These are phyloP conservation scores for Solanum aculeatissimum DNA, from an alignment of 305 asterid genomes.

Conservation along the genomic window DNA sequence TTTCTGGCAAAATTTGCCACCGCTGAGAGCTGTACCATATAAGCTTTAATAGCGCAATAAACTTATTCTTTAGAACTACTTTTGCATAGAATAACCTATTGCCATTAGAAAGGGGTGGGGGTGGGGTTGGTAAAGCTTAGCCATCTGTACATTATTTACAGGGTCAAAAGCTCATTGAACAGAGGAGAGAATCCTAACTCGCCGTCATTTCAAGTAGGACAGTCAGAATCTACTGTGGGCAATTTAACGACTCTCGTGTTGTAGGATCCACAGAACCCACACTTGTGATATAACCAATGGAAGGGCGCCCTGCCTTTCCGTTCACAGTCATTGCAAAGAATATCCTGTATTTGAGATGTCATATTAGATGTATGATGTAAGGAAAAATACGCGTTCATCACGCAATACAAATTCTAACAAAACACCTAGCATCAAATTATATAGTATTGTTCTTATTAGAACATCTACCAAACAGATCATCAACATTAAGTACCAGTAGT, in stretches of 20 bases:
- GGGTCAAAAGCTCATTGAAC: background rate
- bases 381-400: background rate
- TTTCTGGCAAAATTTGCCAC: background rate
- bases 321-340: slow-evolving; percentile 37
- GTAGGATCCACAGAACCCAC: slow-evolving; percentile 32
- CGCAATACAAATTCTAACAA: background rate
- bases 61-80: background rate
- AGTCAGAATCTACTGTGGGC: slow-evolving; percentile 1
- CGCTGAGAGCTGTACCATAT: background rate
- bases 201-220: background rate
- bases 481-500: background rate
- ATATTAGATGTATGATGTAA: background rate
- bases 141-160: background rate
- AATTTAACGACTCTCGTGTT: slow-evolving; percentile 27
- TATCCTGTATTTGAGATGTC: slow-evolving; percentile 13
- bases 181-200: background rate
- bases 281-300: slow-evolving; percentile 42
- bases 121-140: too few species aligned
- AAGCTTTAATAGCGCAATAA: background rate
- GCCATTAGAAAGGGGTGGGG: background rate
- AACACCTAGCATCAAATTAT: background rate
- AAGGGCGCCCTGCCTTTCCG: slow-evolving; percentile 21
- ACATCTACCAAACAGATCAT: background rate
- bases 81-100: background rate
- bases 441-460: background rate